Evolutionary conservation across 257 asterid genomes (phyloP), one percentile per base, ranked within the genome.

Genomic region (Orobanche coerulescens): DNA sequence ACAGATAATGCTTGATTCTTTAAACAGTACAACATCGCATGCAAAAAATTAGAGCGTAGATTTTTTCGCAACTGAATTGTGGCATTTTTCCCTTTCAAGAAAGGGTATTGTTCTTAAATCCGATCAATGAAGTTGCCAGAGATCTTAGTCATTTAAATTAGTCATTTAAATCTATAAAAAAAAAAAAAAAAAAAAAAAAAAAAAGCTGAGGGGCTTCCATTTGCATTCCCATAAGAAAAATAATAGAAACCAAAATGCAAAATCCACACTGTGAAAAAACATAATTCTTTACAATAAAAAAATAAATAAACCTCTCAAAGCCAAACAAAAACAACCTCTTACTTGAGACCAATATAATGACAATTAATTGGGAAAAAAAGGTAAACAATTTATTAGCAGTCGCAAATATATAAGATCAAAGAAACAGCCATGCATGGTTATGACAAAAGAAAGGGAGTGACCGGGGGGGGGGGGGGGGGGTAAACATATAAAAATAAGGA

Each of bases 401-500:
- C n/a, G n/a, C n/a, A n/a, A n/a, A n/a, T n/a, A n/a, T n/a, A n/a
- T n/a, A n/a, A n/a, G n/a, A n/a, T n/a, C n/a, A n/a, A n/a, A n/a
- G n/a, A n/a, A n/a, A n/a, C n/a, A n/a, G n/a, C n/a, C n/a, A n/a
- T n/a, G n/a, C n/a, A n/a, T n/a, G n/a, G n/a, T n/a, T n/a, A n/a
- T n/a, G n/a, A n/a, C n/a, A n/a, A n/a, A n/a, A n/a, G n/a, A n/a
- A n/a, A n/a, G n/a, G n/a, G n/a, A n/a, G n/a, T n/a, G 26, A 47
- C 22, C 7, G 7, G 26, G 3, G 2, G 8, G 46, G 30, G 33
- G 44, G 11, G 12, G 10, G 37, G 52, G 61, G 37, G 24, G 28
- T 61, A 64, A 50, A 61, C 69, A 64, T 51, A 61, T 37, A 26
- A 36, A 20, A 8, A n/a, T 2, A 18, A 63, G 23, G 1, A 11